Conservation (phyloP, 164 flowering plant species). For the Platanus orientalis region DNA sequence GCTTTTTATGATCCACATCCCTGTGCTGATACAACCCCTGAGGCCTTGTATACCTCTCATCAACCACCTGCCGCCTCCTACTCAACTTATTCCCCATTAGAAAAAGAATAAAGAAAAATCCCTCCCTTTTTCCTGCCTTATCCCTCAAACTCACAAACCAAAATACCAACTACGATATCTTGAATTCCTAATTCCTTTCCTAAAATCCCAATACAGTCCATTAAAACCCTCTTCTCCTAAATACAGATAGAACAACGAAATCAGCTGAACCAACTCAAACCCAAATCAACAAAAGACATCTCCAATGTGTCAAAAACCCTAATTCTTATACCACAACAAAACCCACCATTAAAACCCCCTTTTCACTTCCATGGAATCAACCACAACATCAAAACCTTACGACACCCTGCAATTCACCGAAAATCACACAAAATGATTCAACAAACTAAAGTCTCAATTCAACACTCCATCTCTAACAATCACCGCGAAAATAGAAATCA, state of each 20-base stretch:
- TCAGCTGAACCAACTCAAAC: neutral
- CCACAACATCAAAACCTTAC: neutral
- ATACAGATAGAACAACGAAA: neutral
- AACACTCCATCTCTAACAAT: neutral
- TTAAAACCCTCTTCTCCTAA: neutral
- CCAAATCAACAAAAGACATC: neutral
- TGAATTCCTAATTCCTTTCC: neutral
- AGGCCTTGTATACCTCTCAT: constrained; percentile 72
- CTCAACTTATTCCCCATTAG: neutral
- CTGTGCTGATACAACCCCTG: constrained; percentile 69
- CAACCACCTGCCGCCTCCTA: constrained; percentile 48
- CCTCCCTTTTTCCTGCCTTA: neutral
- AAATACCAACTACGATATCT: neutral
- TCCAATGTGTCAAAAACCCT: neutral
- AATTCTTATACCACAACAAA: neutral
- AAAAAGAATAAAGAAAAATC: neutral
- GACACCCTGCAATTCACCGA: neutral
- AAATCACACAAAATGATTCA: neutral
- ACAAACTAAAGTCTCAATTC: neutral
- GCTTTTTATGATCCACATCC: constrained; percentile 78
- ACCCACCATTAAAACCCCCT: neutral
- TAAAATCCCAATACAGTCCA: neutral
- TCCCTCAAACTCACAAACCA: neutral
- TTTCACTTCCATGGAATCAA: neutral
- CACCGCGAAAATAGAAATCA: neutral